Evolutionary conservation across 2,329 filamentous ascomycete species (phyloP).

Genomic region (Emergomyces africanus): DNA sequence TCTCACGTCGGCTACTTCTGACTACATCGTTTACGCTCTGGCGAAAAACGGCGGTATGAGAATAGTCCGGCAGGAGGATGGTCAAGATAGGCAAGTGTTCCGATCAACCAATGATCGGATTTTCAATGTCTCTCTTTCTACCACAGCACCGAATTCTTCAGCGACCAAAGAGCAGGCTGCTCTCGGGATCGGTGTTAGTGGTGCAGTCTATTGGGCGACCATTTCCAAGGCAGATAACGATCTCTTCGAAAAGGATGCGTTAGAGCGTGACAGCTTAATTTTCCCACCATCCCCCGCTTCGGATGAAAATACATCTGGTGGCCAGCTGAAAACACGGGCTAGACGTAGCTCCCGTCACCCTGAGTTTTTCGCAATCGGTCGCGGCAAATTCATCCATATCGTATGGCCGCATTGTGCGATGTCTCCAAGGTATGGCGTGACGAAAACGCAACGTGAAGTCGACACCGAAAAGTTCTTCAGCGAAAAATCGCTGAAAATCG

Average conservation of each 20-base stretch:
- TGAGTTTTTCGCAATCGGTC: conserved; percentile 88
- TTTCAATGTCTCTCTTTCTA: conserved; percentile 82
- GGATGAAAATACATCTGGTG: conserved; percentile 82
- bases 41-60: conserved; percentile 86
- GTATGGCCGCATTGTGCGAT: conserved; percentile 51
- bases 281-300: conserved; percentile 75
- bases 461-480: conserved; percentile 79
- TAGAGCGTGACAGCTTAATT: conserved; percentile 76
- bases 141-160: conserved; percentile 42
- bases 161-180: conserved; percentile 61
- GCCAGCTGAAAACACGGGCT: conserved; percentile 88
- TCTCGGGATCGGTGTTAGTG: conserved; percentile 85
- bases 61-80: conserved; percentile 88
- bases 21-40: conserved; percentile 89
- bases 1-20: conserved; percentile 74
- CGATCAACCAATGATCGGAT: conserved; percentile 84
- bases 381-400: conserved; percentile 91
- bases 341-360: conserved; percentile 80
- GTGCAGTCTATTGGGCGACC: conserved; percentile 90
- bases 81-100: conserved; percentile 83
- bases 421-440: conserved; percentile 36
- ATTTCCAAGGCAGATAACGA: conserved; percentile 67
- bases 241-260: conserved; percentile 61
- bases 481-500: conserved; percentile 82
- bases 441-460: conserved; percentile 46